phyloP scores from a whole-genome alignment of 305 asterid genomes.

The Rubia tinctorum region DNA sequence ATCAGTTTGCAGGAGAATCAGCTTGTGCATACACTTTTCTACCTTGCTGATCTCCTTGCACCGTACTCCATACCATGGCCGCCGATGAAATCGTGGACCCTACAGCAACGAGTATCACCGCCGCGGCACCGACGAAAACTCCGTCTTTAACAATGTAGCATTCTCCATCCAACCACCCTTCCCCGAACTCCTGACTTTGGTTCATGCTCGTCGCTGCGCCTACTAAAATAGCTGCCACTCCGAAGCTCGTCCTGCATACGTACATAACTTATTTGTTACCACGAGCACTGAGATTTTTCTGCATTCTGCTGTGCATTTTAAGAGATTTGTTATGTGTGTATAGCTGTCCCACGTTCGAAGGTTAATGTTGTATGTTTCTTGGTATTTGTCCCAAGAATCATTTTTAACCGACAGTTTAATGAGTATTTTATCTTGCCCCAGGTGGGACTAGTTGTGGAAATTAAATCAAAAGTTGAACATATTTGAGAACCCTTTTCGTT shows the following conservation, averaged over 20 bases:
- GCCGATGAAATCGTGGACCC: slow-evolving; percentile 44
- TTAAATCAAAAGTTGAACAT: background rate
- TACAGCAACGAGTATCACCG: slow-evolving; percentile 44
- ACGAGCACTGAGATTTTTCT: background rate
- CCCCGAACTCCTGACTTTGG: slow-evolving; percentile 50
- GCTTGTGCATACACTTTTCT: slow-evolving; percentile 39
- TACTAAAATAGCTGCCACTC: slow-evolving; percentile 40
- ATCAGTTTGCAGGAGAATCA: slow-evolving; percentile 11
- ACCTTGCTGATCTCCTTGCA: slow-evolving; percentile 35
- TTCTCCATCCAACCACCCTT: slow-evolving; percentile 87
- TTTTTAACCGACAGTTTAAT: background rate
- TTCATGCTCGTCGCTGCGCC: slow-evolving; percentile 74
- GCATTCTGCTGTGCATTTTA: background rate
- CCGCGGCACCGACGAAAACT: slow-evolving; percentile 54
- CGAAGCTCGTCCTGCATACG: slow-evolving; percentile 62
- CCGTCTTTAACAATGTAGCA: slow-evolving; percentile 84
- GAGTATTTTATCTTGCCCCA: background rate
- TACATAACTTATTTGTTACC: background rate
- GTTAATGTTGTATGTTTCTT: slow-evolving; percentile 31
- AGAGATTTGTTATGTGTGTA: background rate
- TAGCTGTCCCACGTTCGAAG: slow-evolving; percentile 51
- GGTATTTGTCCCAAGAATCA: slow-evolving; percentile 16
- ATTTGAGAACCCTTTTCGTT: background rate
- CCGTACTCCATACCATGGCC: slow-evolving; percentile 20
- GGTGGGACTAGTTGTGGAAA: background rate